A percentile compares a stretch with the other conserved stretches of the same genome.
Conservation (phyloP, 352 stramenopile species). For the Phytophthora chlamydospora region DNA sequence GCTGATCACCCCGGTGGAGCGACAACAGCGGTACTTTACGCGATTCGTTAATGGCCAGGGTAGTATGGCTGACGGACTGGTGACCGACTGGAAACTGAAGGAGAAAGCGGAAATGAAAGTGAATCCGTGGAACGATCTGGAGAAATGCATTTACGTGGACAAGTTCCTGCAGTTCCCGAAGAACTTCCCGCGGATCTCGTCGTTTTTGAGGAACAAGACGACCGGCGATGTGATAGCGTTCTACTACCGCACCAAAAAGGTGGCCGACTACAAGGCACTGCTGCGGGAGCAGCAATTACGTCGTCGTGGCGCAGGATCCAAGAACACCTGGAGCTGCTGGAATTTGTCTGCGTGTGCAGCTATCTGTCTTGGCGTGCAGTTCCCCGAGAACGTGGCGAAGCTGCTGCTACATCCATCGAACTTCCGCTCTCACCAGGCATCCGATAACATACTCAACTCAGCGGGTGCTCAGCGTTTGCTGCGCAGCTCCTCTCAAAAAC, state of each 20-base stretch:
- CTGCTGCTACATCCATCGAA: conserved; percentile 80
- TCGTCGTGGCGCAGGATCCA: conserved; percentile 79
- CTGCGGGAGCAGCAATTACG: conserved; percentile 89
- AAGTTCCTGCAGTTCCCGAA: conserved; percentile 99
- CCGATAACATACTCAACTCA: conserved; percentile 87
- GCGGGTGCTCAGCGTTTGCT: conserved; percentile 65
- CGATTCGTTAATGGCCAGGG: conserved; percentile 64
- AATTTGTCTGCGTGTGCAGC: conserved; percentile 82
- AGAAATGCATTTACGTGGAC: conserved; percentile 99
- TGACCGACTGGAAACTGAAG: conserved; percentile 64
- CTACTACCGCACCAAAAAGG: conserved; percentile 99
- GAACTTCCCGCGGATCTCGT: conserved; percentile 97
- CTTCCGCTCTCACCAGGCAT: conserved; percentile 87
- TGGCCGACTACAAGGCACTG: conserved; percentile 96
- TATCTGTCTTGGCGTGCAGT: conserved; percentile 85
- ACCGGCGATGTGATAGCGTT: conserved; percentile 97
- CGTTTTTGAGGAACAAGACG: conserved; percentile 94
- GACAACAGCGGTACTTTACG: conserved; percentile 56
- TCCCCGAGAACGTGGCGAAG: conserved; percentile 69
- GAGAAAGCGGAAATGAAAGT: conserved; percentile 78
- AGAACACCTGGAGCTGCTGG: conserved; percentile 92
- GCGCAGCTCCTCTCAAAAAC: conserved; percentile 23
- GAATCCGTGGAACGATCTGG: conserved; percentile 98
- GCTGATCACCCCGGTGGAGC: conserved; percentile 68
- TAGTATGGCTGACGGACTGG: conserved; percentile 68